Conservation (phyloP, 495 filamentous ascomycete species). For the Astrothelium subdiscretum region DNA sequence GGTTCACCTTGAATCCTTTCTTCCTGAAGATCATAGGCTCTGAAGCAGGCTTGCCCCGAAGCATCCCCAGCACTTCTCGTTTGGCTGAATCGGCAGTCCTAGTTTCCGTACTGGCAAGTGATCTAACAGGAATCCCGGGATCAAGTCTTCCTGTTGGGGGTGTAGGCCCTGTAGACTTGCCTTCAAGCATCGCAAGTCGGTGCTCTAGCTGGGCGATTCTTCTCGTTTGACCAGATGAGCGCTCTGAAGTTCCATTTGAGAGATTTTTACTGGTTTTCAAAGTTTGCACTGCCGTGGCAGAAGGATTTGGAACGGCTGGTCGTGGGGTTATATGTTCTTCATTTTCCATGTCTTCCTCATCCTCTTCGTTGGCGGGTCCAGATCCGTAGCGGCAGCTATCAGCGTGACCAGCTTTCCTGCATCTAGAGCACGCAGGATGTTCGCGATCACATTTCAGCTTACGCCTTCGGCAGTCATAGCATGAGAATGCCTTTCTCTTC, state of each 20-base stretch:
- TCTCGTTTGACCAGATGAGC: constrained; percentile 2
- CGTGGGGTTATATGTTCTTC: neutral
- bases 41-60: neutral
- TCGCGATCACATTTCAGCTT: constrained; percentile 21
- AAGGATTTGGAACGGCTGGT: neutral
- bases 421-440: constrained; percentile 15
- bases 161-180: neutral
- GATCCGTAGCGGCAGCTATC: constrained; percentile 13
- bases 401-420: constrained; percentile 14
- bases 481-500: constrained; percentile 18
- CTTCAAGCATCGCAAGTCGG: neutral
- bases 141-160: neutral
- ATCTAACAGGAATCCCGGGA: neutral
- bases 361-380: constrained; percentile 3
- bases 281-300: neutral
- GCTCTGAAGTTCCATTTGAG: constrained; percentile 5
- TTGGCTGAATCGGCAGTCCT: neutral
- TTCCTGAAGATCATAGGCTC: neutral
- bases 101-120: neutral
- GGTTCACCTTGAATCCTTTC: constrained; percentile 2
- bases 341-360: neutral
- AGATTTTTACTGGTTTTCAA: neutral
- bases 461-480: constrained; percentile 16
- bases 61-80: neutral
- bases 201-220: neutral